Base-by-base conservation (phyloP, 208 protist genomes). In the Herpetomonas tarakana region DNA sequence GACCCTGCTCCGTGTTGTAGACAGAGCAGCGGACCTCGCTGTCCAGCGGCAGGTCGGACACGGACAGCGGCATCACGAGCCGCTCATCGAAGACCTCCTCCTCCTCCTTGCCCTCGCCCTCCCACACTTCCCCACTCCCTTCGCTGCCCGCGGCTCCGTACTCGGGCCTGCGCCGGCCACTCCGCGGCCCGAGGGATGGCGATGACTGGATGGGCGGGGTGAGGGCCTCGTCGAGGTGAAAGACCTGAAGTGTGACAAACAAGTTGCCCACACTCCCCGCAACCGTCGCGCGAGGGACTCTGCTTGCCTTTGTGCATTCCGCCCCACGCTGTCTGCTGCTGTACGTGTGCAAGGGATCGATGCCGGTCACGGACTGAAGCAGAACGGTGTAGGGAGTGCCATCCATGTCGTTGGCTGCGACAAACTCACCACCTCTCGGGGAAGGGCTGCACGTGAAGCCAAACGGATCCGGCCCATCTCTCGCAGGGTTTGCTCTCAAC, bases 21-120 rank as follows among this genome's bases (percentile, higher is more conserved):
- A 94, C 69, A 24, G 58, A 74, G 50, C 87, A 82, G 18, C 63
- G 57, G 19, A 97, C 59, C 27, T 58, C 51, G 4, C 90, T 81
- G 62, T 95, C 88, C 1, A 93, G 63, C 21, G 92, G 92, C 49
- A 98, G 41, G 49, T 96, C 88, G 55, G 77, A 68, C 47, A 97
- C 68, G 45, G 76, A 66, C 12, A 98, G 71, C 3, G 92, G 91
- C 11, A 97, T 78, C 28, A 79, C 67, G 11, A 93, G 31, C 72
- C 78, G 83, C 52, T 71, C 70, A 31, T 74, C 57, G 9, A 73
- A 30, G 3, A n/a, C 2, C 30, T 56, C 59, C 1, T 22, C 18
- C 35, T 61, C 41, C 22, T 51, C 46, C 46, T 27, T 2, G 4
- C 21, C 14, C 21, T 29, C 46, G 6, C 22, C 46, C n/a, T n/a